These are phyloP conservation scores for Orbilia blumenaviensis DNA, from an alignment of 2,329 filamentous ascomycete species.

Conservation along the genomic window DNA sequence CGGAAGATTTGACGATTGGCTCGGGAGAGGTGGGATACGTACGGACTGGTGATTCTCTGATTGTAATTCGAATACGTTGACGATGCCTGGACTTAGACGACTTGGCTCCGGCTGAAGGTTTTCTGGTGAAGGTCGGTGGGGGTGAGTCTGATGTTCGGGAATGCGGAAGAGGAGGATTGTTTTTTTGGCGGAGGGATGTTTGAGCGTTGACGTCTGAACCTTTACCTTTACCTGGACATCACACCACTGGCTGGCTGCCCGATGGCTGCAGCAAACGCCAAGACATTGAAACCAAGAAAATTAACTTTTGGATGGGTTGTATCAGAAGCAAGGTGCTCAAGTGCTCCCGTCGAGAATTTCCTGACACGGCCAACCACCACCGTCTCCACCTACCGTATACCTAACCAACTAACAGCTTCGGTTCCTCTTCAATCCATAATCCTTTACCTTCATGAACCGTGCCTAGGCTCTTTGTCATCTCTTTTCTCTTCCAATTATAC, in stretches of 20 bases:
- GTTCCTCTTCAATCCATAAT: neutral
- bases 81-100: constrained; percentile 8
- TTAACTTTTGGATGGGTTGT: too few species aligned
- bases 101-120: neutral
- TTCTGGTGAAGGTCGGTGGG: neutral
- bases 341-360: constrained; percentile 4
- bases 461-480: neutral
- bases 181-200: constrained; percentile 1
- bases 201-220: too few species aligned
- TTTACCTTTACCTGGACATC: too few species aligned
- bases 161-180: constrained; percentile 13
- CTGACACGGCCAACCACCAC: constrained; percentile 1
- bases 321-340: too few species aligned
- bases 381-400: too few species aligned
- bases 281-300: constrained; percentile 18
- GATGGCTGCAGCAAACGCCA: constrained; percentile 11
- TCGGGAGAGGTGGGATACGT: neutral
- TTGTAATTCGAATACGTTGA: neutral
- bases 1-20: neutral
- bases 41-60: neutral
- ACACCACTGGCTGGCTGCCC: constrained; percentile 3
- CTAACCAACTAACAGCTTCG: too few species aligned
- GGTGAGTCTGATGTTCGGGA: neutral
- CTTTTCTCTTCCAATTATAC: too few species aligned
- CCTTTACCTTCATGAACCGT: neutral